Percentiles rank a stretch among this genome's conserved stretches.
These are phyloP conservation scores for Fraxinus angustifolia DNA, from an alignment of 305 asterid genomes.

Conservation along the genomic window DNA sequence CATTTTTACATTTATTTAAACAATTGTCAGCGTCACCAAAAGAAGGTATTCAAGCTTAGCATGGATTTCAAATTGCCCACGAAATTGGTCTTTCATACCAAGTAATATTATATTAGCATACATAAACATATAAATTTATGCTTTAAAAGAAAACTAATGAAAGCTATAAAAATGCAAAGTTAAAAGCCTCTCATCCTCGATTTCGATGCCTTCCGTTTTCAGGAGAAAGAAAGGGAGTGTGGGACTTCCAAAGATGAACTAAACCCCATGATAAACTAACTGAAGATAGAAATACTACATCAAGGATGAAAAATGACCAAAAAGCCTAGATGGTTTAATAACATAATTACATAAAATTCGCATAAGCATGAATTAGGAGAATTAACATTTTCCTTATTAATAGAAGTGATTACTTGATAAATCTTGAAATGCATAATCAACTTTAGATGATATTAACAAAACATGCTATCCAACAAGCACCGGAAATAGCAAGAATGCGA, in stretches of 20 bases:
- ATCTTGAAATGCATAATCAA: background rate
- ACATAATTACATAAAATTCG: background rate
- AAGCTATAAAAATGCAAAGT: background rate
- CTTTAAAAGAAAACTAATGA: background rate
- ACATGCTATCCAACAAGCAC: background rate
- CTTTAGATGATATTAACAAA: background rate
- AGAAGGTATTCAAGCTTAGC: background rate
- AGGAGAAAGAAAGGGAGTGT: background rate
- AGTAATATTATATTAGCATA: constrained; percentile 9
- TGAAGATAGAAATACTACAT: background rate
- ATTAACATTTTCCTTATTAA: background rate
- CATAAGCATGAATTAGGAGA: background rate
- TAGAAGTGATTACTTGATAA: background rate
- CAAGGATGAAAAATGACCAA: background rate
- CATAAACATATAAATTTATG: background rate
- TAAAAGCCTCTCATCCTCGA: background rate
- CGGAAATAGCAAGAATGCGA: background rate
- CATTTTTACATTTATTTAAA: constrained; percentile 3
- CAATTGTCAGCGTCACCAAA: background rate
- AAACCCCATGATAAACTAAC: background rate
- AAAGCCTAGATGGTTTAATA: background rate
- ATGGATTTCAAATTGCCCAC: background rate
- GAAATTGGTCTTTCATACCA: background rate
- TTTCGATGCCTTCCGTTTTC: background rate
- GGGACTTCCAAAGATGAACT: background rate